Conservation (phyloP, 768 basidiomycete genomes). For the Collybia nuda region DNA sequence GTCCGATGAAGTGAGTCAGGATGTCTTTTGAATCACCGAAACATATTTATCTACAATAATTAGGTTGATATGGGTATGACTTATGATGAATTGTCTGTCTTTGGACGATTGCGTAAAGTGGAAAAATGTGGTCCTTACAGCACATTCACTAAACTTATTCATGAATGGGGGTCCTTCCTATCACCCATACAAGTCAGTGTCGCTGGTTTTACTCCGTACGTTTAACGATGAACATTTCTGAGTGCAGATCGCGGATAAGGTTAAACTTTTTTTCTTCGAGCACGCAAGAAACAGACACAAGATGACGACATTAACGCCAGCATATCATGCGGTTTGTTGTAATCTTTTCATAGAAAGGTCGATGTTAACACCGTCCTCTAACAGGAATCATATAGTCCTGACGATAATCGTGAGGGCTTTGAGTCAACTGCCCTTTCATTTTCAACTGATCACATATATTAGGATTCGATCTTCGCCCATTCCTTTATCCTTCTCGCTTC, state of each 20-base stretch:
- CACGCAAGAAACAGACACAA: slow-evolving; percentile 97
- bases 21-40: background rate
- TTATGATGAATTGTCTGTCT: slow-evolving; percentile 92
- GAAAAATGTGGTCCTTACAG: slow-evolving; percentile 98
- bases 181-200: slow-evolving; percentile 75
- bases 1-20: slow-evolving; percentile 76
- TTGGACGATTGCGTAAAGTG: slow-evolving; percentile 90
- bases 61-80: slow-evolving; percentile 99
- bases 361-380: background rate
- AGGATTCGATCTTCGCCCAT: slow-evolving; percentile 96
- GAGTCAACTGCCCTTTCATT: slow-evolving; percentile 4
- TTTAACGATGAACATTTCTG: background rate
- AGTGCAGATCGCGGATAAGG: slow-evolving; percentile 91
- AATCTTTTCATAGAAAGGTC: background rate
- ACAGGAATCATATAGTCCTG: slow-evolving; percentile 94
- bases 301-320: slow-evolving; percentile 95
- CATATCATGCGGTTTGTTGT: slow-evolving; percentile 84
- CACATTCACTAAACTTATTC: slow-evolving; percentile 93
- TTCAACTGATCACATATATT: slow-evolving; percentile 12
- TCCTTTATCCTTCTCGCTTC: slow-evolving; percentile 93
- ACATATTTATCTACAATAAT: slow-evolving; percentile 5
- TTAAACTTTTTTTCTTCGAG: slow-evolving; percentile 96
- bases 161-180: slow-evolving; percentile 87
- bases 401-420: slow-evolving; percentile 77
- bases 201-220: background rate